A percentile compares a stretch with the other conserved stretches of the same genome.
Evolutionary conservation across 1,284 basidiomycete genomes (phyloP).

Genomic region (Chalciporus sp.): DNA sequence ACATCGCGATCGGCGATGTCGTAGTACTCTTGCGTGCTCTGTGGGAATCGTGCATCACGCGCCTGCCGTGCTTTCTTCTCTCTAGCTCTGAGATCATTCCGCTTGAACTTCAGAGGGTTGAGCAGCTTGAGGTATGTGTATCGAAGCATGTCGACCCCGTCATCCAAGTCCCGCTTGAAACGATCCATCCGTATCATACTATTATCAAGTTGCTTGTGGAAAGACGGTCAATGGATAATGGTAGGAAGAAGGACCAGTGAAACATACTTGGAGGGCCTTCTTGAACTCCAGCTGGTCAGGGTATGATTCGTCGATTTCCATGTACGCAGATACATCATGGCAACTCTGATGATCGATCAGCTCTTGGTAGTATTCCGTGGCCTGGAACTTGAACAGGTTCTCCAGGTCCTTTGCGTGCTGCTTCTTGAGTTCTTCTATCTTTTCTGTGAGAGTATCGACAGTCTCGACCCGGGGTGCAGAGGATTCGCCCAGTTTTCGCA

Average conservation of each 20-base stretch:
- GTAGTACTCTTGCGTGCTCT: slow-evolving; percentile 46
- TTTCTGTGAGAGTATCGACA: slow-evolving; percentile 32
- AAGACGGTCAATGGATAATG: not conserved
- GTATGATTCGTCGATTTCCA: slow-evolving; percentile 34
- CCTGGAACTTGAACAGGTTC: slow-evolving; percentile 44
- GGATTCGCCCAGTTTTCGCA: slow-evolving; percentile 25
- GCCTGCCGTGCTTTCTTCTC: slow-evolving; percentile 39
- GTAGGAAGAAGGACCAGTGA: not conserved
- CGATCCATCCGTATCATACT: slow-evolving; percentile 22
- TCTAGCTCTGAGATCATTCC: slow-evolving; percentile 27
- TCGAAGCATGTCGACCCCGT: slow-evolving; percentile 43
- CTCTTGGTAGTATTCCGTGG: slow-evolving; percentile 44
- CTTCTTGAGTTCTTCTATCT: slow-evolving; percentile 40
- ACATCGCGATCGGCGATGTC: slow-evolving; percentile 45
- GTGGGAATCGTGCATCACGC: slow-evolving; percentile 53
- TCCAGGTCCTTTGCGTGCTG: slow-evolving; percentile 47
- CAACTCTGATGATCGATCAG: slow-evolving; percentile 37
- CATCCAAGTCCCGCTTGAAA: slow-evolving; percentile 34
- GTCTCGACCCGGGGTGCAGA: slow-evolving; percentile 26
- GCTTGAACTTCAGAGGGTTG: slow-evolving; percentile 35
- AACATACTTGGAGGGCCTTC: slow-evolving; percentile 30
- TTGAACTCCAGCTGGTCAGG: slow-evolving; percentile 27
- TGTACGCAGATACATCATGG: slow-evolving; percentile 35
- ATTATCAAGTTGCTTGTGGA: slow-evolving; percentile 32
- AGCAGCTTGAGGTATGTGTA: slow-evolving; percentile 45